Evolutionary conservation across 164 flowering plant species (phyloP).

Genomic region (Chloranthus sessilifolius): DNA sequence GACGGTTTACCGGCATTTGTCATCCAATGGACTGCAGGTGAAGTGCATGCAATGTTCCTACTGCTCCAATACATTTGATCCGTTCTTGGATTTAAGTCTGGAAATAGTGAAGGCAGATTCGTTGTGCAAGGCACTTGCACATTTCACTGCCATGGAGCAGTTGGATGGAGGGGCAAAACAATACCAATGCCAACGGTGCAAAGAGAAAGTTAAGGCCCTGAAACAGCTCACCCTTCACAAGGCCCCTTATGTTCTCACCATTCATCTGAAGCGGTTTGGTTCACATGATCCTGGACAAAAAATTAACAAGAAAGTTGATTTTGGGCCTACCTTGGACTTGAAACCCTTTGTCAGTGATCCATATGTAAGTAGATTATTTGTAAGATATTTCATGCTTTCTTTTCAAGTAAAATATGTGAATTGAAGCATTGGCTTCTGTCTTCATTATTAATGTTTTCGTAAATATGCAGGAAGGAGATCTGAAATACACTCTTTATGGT

Average conservation of each 20-base stretch:
- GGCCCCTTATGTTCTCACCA: conserved; percentile 84
- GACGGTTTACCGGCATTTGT: too few relatives aligned
- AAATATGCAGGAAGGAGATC: conserved; percentile 65
- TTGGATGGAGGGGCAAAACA: conserved; percentile 89
- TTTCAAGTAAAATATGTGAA: neutral
- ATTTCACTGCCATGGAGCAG: conserved; percentile 73
- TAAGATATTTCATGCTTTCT: neutral
- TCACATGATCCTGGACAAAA: conserved; percentile 65
- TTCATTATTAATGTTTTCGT: too few relatives aligned
- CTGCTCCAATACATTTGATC: conserved; percentile 86
- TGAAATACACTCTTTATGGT: conserved; percentile 88
- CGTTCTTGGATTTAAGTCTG: conserved; percentile 91
- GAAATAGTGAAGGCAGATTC: conserved; percentile 84
- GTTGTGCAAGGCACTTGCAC: conserved; percentile 59
- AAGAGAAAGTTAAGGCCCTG: conserved; percentile 84
- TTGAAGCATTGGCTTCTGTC: too few relatives aligned
- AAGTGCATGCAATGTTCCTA: conserved; percentile 80
- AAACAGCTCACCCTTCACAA: conserved; percentile 91
- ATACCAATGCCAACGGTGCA: conserved; percentile 87
- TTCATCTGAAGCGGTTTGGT: conserved; percentile 91
- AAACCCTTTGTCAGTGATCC: conserved; percentile 78
- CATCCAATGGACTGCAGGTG: conserved; percentile 43
- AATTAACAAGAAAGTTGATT: conserved; percentile 69
- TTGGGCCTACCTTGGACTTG: conserved; percentile 64
- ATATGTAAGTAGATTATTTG: conserved; percentile 87